Evolutionary conservation across 2,329 filamentous ascomycete species (phyloP).

Genomic region (Fusarium nygamai): DNA sequence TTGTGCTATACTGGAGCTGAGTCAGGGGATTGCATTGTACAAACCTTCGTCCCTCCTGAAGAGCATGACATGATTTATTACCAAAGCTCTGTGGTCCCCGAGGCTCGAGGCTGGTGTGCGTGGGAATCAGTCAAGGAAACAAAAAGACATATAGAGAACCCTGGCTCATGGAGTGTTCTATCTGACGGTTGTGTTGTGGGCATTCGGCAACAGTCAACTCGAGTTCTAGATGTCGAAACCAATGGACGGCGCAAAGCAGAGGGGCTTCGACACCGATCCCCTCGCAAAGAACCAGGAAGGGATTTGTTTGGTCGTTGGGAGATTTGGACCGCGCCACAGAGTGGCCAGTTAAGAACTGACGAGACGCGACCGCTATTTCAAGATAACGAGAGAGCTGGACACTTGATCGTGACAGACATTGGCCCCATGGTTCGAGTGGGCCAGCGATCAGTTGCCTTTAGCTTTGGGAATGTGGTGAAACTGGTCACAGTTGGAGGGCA

Average conservation of each 20-base stretch:
- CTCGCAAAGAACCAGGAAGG: slow-evolving; percentile 35
- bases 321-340: slow-evolving; percentile 62
- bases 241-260: slow-evolving; percentile 32
- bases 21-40: slow-evolving; percentile 70
- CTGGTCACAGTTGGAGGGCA: slow-evolving; percentile 71
- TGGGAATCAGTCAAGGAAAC: slow-evolving; percentile 64
- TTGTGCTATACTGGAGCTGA: slow-evolving; percentile 70
- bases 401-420: slow-evolving; percentile 71
- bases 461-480: slow-evolving; percentile 78
- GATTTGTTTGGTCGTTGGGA: slow-evolving; percentile 58
- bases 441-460: slow-evolving; percentile 72
- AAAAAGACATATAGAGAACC: slow-evolving; percentile 65
- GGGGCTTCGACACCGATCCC: slow-evolving; percentile 46
- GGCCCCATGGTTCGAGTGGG: slow-evolving; percentile 74
- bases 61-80: slow-evolving; percentile 68
- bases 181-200: slow-evolving; percentile 70
- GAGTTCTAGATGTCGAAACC: slow-evolving; percentile 14
- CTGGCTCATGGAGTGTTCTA: slow-evolving; percentile 72
- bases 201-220: slow-evolving; percentile 59
- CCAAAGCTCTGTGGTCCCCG: slow-evolving; percentile 50
- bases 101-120: slow-evolving; percentile 56
- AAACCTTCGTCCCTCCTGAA: slow-evolving; percentile 67
- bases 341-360: slow-evolving; percentile 55
- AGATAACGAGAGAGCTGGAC: slow-evolving; percentile 54
- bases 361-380: slow-evolving; percentile 58